Base-by-base conservation (phyloP, 176 grass and related monocot genomes). In the Musa itinerans region DNA sequence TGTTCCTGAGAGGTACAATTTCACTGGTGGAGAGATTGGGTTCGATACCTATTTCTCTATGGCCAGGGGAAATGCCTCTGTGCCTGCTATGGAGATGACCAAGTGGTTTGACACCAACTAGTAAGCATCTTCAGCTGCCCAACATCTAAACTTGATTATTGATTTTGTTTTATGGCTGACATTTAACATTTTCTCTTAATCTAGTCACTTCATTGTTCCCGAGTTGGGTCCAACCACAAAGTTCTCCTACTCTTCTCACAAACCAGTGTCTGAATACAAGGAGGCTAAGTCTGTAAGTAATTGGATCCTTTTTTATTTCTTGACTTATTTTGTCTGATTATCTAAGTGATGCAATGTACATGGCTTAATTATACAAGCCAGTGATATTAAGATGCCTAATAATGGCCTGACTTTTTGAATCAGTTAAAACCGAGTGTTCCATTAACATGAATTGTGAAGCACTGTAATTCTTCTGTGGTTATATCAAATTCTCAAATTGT, bases 91-190 rank as follows among this genome's bases (percentile, higher is more conserved):
- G 94, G 94, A 93, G 88, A 98, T 93, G 94, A 91, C 94, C 27
- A 98, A 98, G 90, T 98, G 94, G 94, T 98, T 98, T 80, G 94
- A 98, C 64, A 98, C 94, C 69, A 98, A 98, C 90, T 98, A 98
- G 90, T 98, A 89, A 85, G 95, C 79, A 26, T 2, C 10, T 25
- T 1, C 6, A 1, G 13, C 70, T 29, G 25, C 53, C 8, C 13
- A 61, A 10, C 27, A 51, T 24, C 23, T 61, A 54, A 3, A 14
- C 22, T 14, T 53, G 55, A 55, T 63, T 64, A 78, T 1, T 74
- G 74, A 21, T 27, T 27, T 19, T 3, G n/a, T 72, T 74, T 69
- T 0, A 77, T 59, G 72, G 16, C 78, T 73, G 24, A 76, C 69
- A 78, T 52, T 22, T 20, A 9, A 43, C 2, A n/a, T 51, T 43